Evolutionary conservation across 129 eudicot genomes (phyloP).

Genomic region (Solidago caesia): DNA sequence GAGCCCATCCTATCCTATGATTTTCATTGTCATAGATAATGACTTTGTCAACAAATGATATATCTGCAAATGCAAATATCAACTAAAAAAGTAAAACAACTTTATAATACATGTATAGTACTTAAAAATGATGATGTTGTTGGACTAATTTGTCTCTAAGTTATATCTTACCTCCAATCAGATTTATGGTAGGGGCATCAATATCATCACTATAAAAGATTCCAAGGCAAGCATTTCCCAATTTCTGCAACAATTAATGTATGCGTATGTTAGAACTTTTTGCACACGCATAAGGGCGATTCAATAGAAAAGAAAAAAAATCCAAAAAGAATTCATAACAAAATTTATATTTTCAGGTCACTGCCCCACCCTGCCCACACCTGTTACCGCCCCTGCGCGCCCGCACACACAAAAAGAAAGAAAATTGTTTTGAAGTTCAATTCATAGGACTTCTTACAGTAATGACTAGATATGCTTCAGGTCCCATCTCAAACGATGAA

Average conservation of each 20-base stretch:
- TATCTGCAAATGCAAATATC: constrained; percentile 28
- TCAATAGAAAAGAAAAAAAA: no score
- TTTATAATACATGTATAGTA: not conserved
- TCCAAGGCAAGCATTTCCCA: constrained; percentile 24
- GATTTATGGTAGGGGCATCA: not conserved
- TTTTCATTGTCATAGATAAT: constrained; percentile 21
- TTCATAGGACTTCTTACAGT: constrained; percentile 12
- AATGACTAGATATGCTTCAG: constrained; percentile 19
- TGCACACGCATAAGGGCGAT: no score
- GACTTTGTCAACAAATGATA: constrained; percentile 24
- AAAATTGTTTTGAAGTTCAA: not conserved
- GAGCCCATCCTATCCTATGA: constrained; percentile 22
- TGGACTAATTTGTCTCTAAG: not conserved
- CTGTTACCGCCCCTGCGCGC: no score
- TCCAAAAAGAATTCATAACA: not conserved
- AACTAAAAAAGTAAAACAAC: not conserved
- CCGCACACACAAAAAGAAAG: no score
- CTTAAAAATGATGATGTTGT: not conserved
- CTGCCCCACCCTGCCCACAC: no score
- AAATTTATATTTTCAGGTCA: no score
- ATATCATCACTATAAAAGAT: constrained; percentile 10
- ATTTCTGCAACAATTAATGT: constrained; percentile 12
- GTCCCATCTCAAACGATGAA: constrained; percentile 14
- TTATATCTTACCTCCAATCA: constrained; percentile 15
- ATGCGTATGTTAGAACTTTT: not conserved